Base-by-base conservation (phyloP, 2,329 filamentous ascomycete species). In the Aspergillus eucalypticola region DNA sequence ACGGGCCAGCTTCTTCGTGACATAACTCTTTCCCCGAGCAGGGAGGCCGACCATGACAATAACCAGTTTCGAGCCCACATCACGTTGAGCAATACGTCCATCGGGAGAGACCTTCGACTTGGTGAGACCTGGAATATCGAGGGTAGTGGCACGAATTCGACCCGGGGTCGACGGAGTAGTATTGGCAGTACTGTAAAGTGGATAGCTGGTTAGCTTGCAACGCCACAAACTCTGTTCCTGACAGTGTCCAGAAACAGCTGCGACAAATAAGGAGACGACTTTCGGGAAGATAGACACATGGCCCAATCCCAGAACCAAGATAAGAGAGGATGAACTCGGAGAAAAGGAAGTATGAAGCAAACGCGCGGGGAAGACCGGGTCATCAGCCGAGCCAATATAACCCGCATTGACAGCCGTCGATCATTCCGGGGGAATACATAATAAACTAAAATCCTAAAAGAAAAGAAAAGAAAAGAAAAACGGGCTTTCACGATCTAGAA, bases 1-100 rank as follows among this genome's bases (percentile, higher is more conserved):
- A 63, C 95, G 86, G 60, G 95, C 90, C 64, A 99, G 86, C 80
- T 99, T 99, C 82, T 98, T 98, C 63, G 95, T 98, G 71, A 99
- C 96, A 78, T 99, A 99, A 58, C 93, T 97, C 80, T 99, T 99
- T 73, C 95, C 95, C 70, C 95, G 85, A 8, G 95, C 95, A 2
- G 95, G 95, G 69, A 99, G 81, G 64, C 95, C 95, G 62, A 99
- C 95, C 95, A 99, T 99, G 75, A 99, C 88, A 70, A 99, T 96
- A 73, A 98, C 92, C 63, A 99, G 83, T 82, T 99, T 99, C 42
- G 95, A 90, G 53, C 93, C 95, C 53, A 99, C 90, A 83, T 99
- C 95, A 71, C 94, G 86, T 73, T 94, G 88, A 58, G 95, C 90
- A 68, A 99, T 99, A 70, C 91, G 88, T 67, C 95, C 95, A 76